phyloP scores from a whole-genome alignment of 306 rosid genomes.

The Cicer chorassanicum region DNA sequence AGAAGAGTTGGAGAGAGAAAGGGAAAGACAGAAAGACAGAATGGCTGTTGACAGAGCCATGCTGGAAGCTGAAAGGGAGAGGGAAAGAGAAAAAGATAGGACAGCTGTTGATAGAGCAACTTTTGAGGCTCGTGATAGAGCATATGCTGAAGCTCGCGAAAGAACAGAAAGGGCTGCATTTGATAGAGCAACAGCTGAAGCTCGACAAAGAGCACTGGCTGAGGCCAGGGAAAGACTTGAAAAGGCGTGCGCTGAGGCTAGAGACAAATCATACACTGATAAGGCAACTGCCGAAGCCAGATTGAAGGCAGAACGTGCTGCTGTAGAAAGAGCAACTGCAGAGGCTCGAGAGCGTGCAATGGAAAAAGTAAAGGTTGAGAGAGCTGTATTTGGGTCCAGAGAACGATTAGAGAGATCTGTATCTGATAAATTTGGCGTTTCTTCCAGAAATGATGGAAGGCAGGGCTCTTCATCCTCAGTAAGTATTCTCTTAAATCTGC shows the following conservation, averaged over 20 bases:
- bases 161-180: slow-evolving; percentile 78
- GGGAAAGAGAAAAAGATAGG: slow-evolving; percentile 96
- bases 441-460: slow-evolving; percentile 64
- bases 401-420: slow-evolving; percentile 84
- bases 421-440: slow-evolving; percentile 72
- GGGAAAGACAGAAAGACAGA: slow-evolving; percentile 90
- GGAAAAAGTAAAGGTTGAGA: slow-evolving; percentile 76
- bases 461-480: slow-evolving; percentile 71
- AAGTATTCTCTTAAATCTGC: slow-evolving; percentile 46
- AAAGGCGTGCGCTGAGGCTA: slow-evolving; percentile 92
- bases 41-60: slow-evolving; percentile 81
- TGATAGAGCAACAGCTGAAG: slow-evolving; percentile 87
- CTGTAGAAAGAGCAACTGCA: slow-evolving; percentile 87
- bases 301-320: slow-evolving; percentile 86
- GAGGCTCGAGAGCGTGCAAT: slow-evolving; percentile 95
- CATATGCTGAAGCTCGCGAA: slow-evolving; percentile 69
- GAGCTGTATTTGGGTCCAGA: slow-evolving; percentile 66
- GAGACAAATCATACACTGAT: slow-evolving; percentile 77
- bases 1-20: slow-evolving; percentile 88
- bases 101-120: slow-evolving; percentile 77
- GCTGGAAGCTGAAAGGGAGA: slow-evolving; percentile 84
- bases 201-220: slow-evolving; percentile 79
- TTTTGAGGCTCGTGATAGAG: slow-evolving; percentile 76
- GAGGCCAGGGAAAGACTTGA: slow-evolving; percentile 95
- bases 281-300: slow-evolving; percentile 80